Evolutionary conservation across 1,284 basidiomycete genomes (phyloP).

Genomic region (Papiliotrema fonsecae): DNA sequence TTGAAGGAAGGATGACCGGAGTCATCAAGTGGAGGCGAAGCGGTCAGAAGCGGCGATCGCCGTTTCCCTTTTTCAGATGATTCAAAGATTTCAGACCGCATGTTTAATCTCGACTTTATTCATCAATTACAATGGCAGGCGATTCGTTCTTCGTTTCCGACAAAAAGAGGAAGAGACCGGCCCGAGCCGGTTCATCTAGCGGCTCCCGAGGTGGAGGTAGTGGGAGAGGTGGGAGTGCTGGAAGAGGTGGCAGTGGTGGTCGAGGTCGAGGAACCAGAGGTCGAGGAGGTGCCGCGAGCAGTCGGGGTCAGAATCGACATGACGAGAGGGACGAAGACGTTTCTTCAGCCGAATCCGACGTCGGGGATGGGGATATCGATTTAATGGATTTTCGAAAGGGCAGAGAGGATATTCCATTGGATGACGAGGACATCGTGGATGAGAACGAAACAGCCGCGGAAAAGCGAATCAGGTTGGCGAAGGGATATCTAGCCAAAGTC

Average conservation of each 20-base stretch:
- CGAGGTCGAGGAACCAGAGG: constrained; percentile 6
- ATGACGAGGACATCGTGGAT: constrained; percentile 62
- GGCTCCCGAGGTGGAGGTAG: no score
- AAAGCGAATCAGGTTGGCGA: constrained; percentile 84
- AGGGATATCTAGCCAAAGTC: constrained; percentile 81
- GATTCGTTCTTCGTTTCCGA: constrained; percentile 72
- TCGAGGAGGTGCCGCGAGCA: constrained; percentile 2
- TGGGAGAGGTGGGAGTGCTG: no score
- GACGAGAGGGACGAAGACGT: constrained; percentile 50
- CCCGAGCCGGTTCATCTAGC: constrained; percentile 13
- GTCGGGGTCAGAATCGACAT: constrained; percentile 7
- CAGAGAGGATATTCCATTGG: constrained; percentile 56
- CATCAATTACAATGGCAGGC: constrained; percentile 65
- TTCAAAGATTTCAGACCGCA: background rate
- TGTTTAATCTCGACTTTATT: background rate
- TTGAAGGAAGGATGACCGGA: background rate
- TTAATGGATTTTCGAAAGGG: constrained; percentile 62
- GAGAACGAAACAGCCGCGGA: constrained; percentile 88
- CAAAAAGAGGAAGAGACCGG: constrained; percentile 59
- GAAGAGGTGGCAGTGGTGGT: no score
- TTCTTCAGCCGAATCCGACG: constrained; percentile 64
- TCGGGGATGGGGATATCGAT: constrained; percentile 56
- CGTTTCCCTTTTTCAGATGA: background rate
- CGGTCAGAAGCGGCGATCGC: background rate
- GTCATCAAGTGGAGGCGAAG: background rate